Evolutionary conservation across 2,329 filamentous ascomycete species (phyloP).

Genomic region (Didymella arachidicola): DNA sequence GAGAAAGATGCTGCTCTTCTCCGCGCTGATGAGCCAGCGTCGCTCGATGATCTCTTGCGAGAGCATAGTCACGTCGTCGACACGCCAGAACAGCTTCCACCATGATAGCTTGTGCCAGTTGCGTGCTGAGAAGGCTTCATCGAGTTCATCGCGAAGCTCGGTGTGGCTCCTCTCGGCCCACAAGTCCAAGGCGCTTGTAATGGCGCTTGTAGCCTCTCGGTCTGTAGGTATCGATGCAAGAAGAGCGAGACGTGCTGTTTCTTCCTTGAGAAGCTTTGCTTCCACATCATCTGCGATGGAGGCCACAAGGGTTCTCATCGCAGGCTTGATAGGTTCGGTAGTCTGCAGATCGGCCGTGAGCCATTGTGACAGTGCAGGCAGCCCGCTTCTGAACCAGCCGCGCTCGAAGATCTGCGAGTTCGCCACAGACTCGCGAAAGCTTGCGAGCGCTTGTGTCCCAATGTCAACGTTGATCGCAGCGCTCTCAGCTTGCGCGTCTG

Average conservation of each 20-base stretch:
- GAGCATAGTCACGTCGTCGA: conserved; percentile 88
- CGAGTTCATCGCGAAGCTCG: conserved; percentile 81
- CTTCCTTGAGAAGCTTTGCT: conserved; percentile 60
- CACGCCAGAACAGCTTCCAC: conserved; percentile 96
- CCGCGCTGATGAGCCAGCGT: conserved; percentile 78
- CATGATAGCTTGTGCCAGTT: conserved; percentile 83
- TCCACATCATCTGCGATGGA: conserved; percentile 69
- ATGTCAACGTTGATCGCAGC: conserved; percentile 67
- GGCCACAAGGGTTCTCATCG: conserved; percentile 70
- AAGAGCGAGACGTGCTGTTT: conserved; percentile 51
- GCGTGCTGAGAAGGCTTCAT: conserved; percentile 76
- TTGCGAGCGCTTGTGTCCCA: conserved; percentile 68
- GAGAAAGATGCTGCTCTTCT: conserved; percentile 83
- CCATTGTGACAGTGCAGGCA: conserved; percentile 72
- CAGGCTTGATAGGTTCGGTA: conserved; percentile 65
- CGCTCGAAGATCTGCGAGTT: conserved; percentile 77
- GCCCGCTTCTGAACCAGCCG: conserved; percentile 75
- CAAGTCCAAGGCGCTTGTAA: conserved; percentile 67
- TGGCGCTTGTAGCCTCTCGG: conserved; percentile 54
- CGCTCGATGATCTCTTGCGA: conserved; percentile 78
- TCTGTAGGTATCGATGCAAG: conserved; percentile 50
- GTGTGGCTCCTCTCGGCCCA: conserved; percentile 85
- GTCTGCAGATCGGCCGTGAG: conserved; percentile 54
- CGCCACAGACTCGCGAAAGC: conserved; percentile 72
- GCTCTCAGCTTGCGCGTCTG: conserved; percentile 26